Evolutionary conservation across 140 eudicot species (phyloP).

Genomic region (Erigeron philadelphicus): DNA sequence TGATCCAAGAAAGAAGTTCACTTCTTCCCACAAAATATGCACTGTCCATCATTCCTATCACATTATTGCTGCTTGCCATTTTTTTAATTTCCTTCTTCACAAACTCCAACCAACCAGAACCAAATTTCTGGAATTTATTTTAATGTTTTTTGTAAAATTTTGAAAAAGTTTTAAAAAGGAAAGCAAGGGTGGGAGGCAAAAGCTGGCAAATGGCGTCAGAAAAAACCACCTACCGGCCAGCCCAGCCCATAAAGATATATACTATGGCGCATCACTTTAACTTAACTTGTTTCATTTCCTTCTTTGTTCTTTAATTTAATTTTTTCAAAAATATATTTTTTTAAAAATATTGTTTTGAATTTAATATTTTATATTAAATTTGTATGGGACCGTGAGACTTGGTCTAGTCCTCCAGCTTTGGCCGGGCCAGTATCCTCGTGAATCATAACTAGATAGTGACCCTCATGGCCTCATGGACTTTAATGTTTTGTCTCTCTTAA

Average conservation of each 20-base stretch:
- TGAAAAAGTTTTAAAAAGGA: neutral
- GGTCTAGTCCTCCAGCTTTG: conserved; percentile 21
- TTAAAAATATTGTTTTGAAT: neutral
- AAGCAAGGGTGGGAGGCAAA: conserved; percentile 18
- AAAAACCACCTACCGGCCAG: conserved; percentile 28
- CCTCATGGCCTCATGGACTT: conserved; percentile 19
- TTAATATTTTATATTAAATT: neutral
- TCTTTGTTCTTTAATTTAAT: neutral
- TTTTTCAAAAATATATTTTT: neutral
- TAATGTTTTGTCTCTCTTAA: conserved; percentile 15
- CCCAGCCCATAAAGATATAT: neutral
- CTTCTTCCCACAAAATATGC: conserved; percentile 95
- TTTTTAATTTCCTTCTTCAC: neutral
- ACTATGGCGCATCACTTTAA: conserved; percentile 28
- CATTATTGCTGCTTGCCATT: conserved; percentile 52
- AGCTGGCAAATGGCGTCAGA: conserved; percentile 41
- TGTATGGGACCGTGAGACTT: conserved; percentile 27
- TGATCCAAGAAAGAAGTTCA: conserved; percentile 85
- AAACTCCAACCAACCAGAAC: neutral
- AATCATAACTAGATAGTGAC: conserved; percentile 30
- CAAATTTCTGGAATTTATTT: neutral
- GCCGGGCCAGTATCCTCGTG: conserved; percentile 33
- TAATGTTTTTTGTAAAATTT: neutral
- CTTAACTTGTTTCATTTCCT: neutral
- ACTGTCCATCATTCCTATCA: conserved; percentile 90